phyloP scores from a whole-genome alignment of 169 alveolate species.

The Toxoplasma gondii region DNA sequence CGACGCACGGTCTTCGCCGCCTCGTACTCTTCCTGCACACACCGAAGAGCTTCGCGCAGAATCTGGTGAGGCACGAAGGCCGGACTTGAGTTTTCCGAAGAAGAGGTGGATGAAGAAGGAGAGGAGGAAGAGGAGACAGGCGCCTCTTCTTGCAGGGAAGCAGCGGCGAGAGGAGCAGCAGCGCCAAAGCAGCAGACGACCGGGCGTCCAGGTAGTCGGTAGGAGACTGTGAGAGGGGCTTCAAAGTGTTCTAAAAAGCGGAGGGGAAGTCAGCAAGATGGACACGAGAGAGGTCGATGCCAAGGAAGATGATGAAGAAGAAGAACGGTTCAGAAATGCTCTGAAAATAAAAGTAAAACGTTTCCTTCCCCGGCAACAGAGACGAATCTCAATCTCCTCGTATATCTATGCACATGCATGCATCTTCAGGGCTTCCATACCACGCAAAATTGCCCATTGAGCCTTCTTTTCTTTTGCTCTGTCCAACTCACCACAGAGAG shows the following conservation, averaged over 20 bases:
- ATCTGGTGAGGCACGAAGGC: background rate
- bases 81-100: background rate
- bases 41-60: background rate
- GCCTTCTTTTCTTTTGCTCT: background rate
- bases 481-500: background rate
- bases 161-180: background rate
- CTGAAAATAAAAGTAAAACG: too few relatives aligned
- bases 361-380: too few relatives aligned
- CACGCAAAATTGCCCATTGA: too few relatives aligned
- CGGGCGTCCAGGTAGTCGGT: background rate
- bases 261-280: background rate
- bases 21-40: background rate
- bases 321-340: too few relatives aligned
- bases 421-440: too few relatives aligned
- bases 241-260: background rate
- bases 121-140: background rate
- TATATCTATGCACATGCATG: too few relatives aligned
- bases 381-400: too few relatives aligned
- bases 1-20: background rate
- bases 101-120: background rate
- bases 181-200: constrained; percentile 25
- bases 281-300: background rate
- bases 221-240: background rate
- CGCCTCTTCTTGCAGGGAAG: background rate
- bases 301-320: too few relatives aligned